These are phyloP conservation scores for Penicillium daleae DNA, from an alignment of 495 filamentous ascomycete species.

Conservation along the genomic window DNA sequence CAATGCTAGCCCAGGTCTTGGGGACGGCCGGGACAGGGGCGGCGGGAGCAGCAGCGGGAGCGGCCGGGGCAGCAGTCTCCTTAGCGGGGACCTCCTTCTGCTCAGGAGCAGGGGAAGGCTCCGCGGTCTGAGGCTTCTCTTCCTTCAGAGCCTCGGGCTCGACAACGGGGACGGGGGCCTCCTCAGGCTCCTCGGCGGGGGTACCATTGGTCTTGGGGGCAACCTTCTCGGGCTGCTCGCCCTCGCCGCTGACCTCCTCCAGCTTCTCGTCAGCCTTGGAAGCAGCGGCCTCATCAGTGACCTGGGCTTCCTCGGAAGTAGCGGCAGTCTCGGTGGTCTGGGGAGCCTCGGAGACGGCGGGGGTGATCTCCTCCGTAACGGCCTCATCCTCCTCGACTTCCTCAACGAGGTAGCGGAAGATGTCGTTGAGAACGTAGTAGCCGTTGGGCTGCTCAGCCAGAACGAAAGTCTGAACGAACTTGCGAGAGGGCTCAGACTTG, in stretches of 20 bases:
- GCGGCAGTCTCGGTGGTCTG: constrained; percentile 28
- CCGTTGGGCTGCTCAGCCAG: constrained; percentile 94
- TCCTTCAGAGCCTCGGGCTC: constrained; percentile 52
- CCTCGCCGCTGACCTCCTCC: constrained; percentile 43
- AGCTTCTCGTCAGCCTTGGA: constrained; percentile 65
- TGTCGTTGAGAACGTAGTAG: constrained; percentile 98
- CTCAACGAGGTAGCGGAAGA: constrained; percentile 87
- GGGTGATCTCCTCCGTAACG: constrained; percentile 59
- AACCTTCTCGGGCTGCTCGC: constrained; percentile 34
- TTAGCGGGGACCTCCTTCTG: constrained; percentile 53
- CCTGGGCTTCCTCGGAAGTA: constrained; percentile 36
- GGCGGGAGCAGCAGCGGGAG: constrained; percentile 20
- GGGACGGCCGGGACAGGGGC: constrained; percentile 54
- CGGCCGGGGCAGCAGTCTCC: constrained; percentile 36
- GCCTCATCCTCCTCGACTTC: constrained; percentile 68
- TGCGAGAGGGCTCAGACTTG: constrained; percentile 84
- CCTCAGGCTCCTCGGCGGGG: constrained; percentile 32
- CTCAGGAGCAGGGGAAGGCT: constrained; percentile 46
- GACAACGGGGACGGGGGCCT: constrained; percentile 41
- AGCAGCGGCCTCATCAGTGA: constrained; percentile 37
- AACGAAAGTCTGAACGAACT: constrained; percentile 98
- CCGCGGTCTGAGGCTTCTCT: constrained; percentile 58
- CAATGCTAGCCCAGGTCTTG: constrained; percentile 92
- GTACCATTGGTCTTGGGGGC: constrained; percentile 51
- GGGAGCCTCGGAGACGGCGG: constrained; percentile 43